A percentile compares a stretch with the other conserved stretches of the same genome.
These are phyloP conservation scores for Aspergillus egyptiacus DNA, from an alignment of 495 filamentous ascomycete species.

Conservation along the genomic window DNA sequence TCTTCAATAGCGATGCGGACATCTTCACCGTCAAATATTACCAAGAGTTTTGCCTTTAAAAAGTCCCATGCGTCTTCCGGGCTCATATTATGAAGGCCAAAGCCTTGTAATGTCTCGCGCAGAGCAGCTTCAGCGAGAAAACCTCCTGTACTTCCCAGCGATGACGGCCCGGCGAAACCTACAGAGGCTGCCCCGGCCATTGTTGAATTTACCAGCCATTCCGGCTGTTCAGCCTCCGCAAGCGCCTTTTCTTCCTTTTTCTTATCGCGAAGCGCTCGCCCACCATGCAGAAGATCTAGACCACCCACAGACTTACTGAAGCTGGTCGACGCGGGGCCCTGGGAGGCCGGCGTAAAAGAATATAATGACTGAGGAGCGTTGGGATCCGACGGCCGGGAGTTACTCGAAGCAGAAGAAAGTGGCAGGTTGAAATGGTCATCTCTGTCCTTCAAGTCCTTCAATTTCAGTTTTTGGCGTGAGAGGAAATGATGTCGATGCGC, in stretches of 20 bases:
- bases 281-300: slow-evolving; percentile 79
- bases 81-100: slow-evolving; percentile 75
- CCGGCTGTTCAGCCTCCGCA: slow-evolving; percentile 38
- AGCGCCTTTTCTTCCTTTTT: slow-evolving; percentile 75
- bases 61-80: slow-evolving; percentile 94
- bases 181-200: slow-evolving; percentile 20
- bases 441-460: slow-evolving; percentile 71
- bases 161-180: slow-evolving; percentile 36
- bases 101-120: slow-evolving; percentile 47
- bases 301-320: slow-evolving; percentile 75
- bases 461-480: slow-evolving; percentile 85
- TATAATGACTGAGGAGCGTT: slow-evolving; percentile 81
- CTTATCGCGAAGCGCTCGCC: slow-evolving; percentile 78
- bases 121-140: slow-evolving; percentile 35
- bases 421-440: slow-evolving; percentile 68
- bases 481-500: slow-evolving; percentile 73
- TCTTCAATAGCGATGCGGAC: slow-evolving; percentile 87
- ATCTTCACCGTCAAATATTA: slow-evolving; percentile 90
- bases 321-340: slow-evolving; percentile 60
- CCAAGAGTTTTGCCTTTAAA: slow-evolving; percentile 81
- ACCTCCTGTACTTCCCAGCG: slow-evolving; percentile 29
- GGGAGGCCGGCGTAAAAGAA: slow-evolving; percentile 68
- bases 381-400: slow-evolving; percentile 80
- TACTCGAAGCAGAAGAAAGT: slow-evolving; percentile 84
- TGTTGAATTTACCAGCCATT: slow-evolving; percentile 37